phyloP scores from a whole-genome alignment of 768 basidiomycete species.

The Auricularia cornea region DNA sequence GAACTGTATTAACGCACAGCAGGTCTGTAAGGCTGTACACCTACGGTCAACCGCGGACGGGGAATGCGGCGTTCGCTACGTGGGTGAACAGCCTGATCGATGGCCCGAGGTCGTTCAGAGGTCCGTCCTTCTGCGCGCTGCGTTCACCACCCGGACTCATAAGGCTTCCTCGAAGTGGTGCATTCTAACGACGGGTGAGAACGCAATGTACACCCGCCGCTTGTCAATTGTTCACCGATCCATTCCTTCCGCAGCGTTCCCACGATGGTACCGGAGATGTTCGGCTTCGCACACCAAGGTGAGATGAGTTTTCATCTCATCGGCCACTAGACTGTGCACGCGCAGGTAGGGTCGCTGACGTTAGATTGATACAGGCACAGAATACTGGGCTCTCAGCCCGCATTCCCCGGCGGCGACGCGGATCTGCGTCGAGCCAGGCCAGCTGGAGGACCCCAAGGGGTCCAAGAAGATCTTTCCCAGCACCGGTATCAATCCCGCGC shows the following conservation, averaged over 20 bases:
- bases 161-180: background rate
- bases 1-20: background rate
- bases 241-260: constrained; percentile 8
- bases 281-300: constrained; percentile 13
- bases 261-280: constrained; percentile 9
- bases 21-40: constrained; percentile 10
- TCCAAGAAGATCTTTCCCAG: background rate
- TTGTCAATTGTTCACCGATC: background rate
- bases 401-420: background rate
- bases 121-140: background rate
- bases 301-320: background rate
- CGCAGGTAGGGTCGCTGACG: background rate
- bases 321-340: background rate
- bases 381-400: background rate
- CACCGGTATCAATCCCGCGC: background rate
- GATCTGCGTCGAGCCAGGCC: background rate
- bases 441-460: background rate
- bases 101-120: constrained; percentile 7
- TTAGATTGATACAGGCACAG: background rate
- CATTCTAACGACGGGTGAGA: constrained; percentile 3
- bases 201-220: background rate
- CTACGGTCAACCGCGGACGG: constrained; percentile 15
- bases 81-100: constrained; percentile 10
- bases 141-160: no score
- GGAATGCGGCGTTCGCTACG: constrained; percentile 10